Evolutionary conservation across 2,329 filamentous ascomycete genomes (phyloP), one percentile per base, ranked within the genome.

Genomic region (Hypoxylon sp.): DNA sequence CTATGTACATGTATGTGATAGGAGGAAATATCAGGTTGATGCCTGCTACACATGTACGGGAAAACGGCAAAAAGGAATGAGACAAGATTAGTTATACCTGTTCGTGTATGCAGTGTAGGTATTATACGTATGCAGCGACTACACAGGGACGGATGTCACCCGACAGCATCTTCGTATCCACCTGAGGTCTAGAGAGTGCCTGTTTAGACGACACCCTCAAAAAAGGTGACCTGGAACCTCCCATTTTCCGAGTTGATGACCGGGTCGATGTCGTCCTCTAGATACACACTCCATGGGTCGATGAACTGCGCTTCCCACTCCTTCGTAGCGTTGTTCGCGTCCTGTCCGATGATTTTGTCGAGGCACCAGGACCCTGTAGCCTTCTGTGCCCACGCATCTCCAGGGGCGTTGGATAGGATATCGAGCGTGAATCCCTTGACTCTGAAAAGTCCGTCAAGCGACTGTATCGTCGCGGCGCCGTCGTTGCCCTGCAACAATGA

Each of bases 401-500:
- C 30, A 1, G 71, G 72, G 13, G 72, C 71, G 5, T 65, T 38
- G 17, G 52, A 51, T 9, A 73, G 38, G 23, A 74, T 38, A 52
- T 74, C 71, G 4, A 62, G 32, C 13, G 62, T 63, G 46, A 73
- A 74, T 1, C 70, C 72, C 23, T 55, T 69, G 9, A 53, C 41
- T 48, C 69, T 68, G 17, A 14, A 19, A 19, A 45, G 38, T 3
- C 65, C 69, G 34, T 71, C 68, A n/a, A 72, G 61, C 13, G 68
- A 57, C 57, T 67, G 60, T 21, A 73, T 67, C 25, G 56, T 49
- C 3, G 65, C 72, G 11, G 69, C 69, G 10, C 72, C 71, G 41
- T 73, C 71, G 60, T 73, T 73, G 56, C 72, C 72, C 34, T 73
- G 60, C 13, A 74, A 52, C 30, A 74, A n/a, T 10, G 72, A 74